Base-by-base conservation (phyloP, 2,329 filamentous ascomycete genomes). In the Aureobasidium uvarum region DNA sequence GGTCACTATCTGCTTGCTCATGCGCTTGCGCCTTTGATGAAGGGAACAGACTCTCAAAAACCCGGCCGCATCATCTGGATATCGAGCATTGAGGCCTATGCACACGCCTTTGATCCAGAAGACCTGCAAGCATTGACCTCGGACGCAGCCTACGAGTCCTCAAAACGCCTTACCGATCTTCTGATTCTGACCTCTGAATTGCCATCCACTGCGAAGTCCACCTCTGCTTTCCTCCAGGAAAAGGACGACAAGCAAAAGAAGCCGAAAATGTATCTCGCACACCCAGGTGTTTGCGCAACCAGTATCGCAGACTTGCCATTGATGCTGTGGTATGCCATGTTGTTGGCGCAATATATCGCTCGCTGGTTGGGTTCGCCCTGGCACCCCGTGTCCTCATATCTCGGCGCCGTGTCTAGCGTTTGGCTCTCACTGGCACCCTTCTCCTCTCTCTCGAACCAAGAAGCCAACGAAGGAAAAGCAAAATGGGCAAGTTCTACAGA, bases 1-100 rank as follows among this genome's bases (percentile, higher is more conserved):
- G 95, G 95, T 0, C 95, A 99, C 79, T 98, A 99, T 75, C 79
- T 97, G 72, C 86, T 99, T 28, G 86, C 86, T 18, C 93, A 96
- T 75, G 86, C 89, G 73, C 83, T 98, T 13, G 83, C 89, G 70
- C 89, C 91, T 0, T 81, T 97, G 13, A 83, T 99, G 48, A 70
- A 70, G 79, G 80, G 80, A 85, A 59, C 73, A 73, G 18, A 72
- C 77, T 72, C 46, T 69, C 77, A 65, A 25, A 66, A 70, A 10
- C 39, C 58, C 0, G 90, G 87, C 10, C 86, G 92, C 59, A 84
- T 99, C 62, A 84, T 98, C 68, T 98, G 94, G 93, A 86, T 92
- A 11, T 90, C 89, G 68, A 96, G 90, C 72, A 79, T 97, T 56
- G 93, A 96, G 72, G 87, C 89, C 1, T 80, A 83, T 60, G 74